Percentiles rank a stretch among this genome's conserved stretches.
These are phyloP conservation scores for Penicillium desertorum DNA, from an alignment of 495 filamentous ascomycete genomes.

Conservation along the genomic window DNA sequence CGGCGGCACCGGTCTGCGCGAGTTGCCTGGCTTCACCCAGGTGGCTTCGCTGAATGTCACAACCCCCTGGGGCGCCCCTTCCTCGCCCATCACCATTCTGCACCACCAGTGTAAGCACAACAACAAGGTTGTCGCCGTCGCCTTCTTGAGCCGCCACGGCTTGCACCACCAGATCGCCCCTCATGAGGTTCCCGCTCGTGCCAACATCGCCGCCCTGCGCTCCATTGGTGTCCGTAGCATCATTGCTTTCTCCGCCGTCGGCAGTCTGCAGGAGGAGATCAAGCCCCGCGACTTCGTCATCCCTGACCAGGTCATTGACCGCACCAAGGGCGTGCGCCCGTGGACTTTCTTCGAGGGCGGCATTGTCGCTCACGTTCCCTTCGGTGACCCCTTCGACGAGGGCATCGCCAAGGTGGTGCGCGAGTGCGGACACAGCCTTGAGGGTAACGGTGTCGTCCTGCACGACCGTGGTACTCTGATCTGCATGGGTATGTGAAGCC, in stretches of 20 bases:
- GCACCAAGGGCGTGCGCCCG: slow-evolving; percentile 88
- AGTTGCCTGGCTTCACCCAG: slow-evolving; percentile 72
- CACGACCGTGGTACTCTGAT: slow-evolving; percentile 79
- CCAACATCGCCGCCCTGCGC: slow-evolving; percentile 94
- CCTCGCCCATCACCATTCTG: slow-evolving; percentile 86
- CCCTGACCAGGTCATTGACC: slow-evolving; percentile 95
- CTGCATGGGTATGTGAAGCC: slow-evolving; percentile 72
- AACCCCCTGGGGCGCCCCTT: slow-evolving; percentile 92
- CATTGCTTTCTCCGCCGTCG: slow-evolving; percentile 94
- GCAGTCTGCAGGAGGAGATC: slow-evolving; percentile 86
- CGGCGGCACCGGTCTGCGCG: slow-evolving; percentile 85
- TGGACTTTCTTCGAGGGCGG: slow-evolving; percentile 96
- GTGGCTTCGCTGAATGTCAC: slow-evolving; percentile 67
- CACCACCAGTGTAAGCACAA: slow-evolving; percentile 67
- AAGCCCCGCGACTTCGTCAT: slow-evolving; percentile 94
- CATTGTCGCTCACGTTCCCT: slow-evolving; percentile 90
- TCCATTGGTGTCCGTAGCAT: slow-evolving; percentile 83
- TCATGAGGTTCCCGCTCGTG: slow-evolving; percentile 84
- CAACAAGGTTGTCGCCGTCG: slow-evolving; percentile 65
- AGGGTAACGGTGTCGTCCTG: slow-evolving; percentile 73
- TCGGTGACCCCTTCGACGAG: slow-evolving; percentile 92
- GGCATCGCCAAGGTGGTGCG: slow-evolving; percentile 67
- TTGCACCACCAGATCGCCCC: slow-evolving; percentile 83
- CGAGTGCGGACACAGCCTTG: slow-evolving; percentile 69
- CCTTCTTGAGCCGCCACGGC: slow-evolving; percentile 93